These are phyloP conservation scores for Vitis hybrid DNA, from an alignment of 177 flowering plant species.

Conservation along the genomic window DNA sequence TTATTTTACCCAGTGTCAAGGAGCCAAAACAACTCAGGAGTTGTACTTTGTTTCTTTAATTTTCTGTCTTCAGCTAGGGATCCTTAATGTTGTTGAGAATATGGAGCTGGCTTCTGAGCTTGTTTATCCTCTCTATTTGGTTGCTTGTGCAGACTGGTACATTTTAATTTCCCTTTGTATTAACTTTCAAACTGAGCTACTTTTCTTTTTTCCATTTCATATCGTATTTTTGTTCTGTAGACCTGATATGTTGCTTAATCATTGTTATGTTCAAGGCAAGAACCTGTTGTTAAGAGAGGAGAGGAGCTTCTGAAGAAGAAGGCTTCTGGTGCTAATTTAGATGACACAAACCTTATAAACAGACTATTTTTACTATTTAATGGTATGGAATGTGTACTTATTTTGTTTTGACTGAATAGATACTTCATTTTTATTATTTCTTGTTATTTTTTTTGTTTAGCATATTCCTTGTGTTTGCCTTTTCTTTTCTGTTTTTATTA, in stretches of 20 bases:
- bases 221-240: constrained; percentile 6
- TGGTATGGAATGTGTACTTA: constrained; percentile 49
- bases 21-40: too few species aligned
- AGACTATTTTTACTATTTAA: constrained; percentile 69
- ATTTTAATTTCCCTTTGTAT: not conserved
- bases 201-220: constrained; percentile 3
- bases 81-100: constrained; percentile 74
- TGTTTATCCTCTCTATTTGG: constrained; percentile 71
- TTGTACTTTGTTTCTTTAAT: constrained; percentile 9
- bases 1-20: too few species aligned
- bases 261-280: constrained; percentile 60
- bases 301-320: constrained; percentile 88
- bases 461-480: not conserved
- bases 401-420: not conserved
- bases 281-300: constrained; percentile 76
- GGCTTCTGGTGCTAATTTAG: constrained; percentile 70
- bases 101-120: constrained; percentile 70
- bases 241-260: constrained; percentile 19
- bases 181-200: not conserved
- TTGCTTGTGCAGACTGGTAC: constrained; percentile 82
- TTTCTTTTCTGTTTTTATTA: too few species aligned
- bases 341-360: constrained; percentile 63
- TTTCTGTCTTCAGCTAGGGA: constrained; percentile 59
- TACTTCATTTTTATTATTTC: not conserved
- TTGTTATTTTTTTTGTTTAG: not conserved